A percentile compares a stretch with the other conserved stretches of the same genome.
Conservation (phyloP, 1,284 basidiomycete species). For the Malassezia dermatis region DNA sequence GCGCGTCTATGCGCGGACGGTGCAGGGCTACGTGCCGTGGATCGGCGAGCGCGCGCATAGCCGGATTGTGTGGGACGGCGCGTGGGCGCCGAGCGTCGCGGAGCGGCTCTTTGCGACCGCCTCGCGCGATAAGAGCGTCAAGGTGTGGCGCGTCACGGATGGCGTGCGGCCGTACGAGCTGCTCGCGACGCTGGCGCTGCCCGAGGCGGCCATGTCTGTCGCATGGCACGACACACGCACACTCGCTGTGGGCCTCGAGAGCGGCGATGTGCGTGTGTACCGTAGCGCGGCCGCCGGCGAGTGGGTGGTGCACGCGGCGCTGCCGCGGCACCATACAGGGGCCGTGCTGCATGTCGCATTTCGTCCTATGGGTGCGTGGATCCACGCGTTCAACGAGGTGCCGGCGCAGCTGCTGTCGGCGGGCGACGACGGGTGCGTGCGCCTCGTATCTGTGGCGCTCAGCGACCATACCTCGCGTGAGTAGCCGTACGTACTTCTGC, state of each 20-base stretch:
- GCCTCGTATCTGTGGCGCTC: slow-evolving; percentile 16
- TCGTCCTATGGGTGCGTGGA: slow-evolving; percentile 26
- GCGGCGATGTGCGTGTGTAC: slow-evolving; percentile 72
- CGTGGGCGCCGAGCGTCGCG: slow-evolving; percentile 59
- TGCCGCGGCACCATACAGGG: slow-evolving; percentile 28
- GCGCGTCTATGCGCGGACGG: slow-evolving; percentile 60
- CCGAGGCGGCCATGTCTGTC: slow-evolving; percentile 26
- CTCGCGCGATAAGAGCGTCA: slow-evolving; percentile 85
- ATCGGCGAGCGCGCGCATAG: slow-evolving; percentile 65
- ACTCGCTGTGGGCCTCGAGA: slow-evolving; percentile 89
- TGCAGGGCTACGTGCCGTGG: slow-evolving; percentile 21
- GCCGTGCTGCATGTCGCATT: slow-evolving; percentile 36
- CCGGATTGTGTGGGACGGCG: slow-evolving; percentile 89
- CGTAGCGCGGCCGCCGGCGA: not conserved
- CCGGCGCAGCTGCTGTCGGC: slow-evolving; percentile 23
- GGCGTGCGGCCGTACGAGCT: slow-evolving; percentile 17
- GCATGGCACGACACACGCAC: slow-evolving; percentile 20
- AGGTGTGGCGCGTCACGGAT: slow-evolving; percentile 22
- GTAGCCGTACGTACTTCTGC: slow-evolving; percentile 61
- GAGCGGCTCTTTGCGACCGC: slow-evolving; percentile 71
- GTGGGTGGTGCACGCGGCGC: slow-evolving; percentile 16
- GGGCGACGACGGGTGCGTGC: slow-evolving; percentile 30
- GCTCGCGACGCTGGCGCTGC: slow-evolving; percentile 21
- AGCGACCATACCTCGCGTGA: slow-evolving; percentile 12
- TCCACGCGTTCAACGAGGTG: slow-evolving; percentile 16